Evolutionary conservation across 805 yeast genomes (phyloP).

Genomic region (Starmerella stellata): DNA sequence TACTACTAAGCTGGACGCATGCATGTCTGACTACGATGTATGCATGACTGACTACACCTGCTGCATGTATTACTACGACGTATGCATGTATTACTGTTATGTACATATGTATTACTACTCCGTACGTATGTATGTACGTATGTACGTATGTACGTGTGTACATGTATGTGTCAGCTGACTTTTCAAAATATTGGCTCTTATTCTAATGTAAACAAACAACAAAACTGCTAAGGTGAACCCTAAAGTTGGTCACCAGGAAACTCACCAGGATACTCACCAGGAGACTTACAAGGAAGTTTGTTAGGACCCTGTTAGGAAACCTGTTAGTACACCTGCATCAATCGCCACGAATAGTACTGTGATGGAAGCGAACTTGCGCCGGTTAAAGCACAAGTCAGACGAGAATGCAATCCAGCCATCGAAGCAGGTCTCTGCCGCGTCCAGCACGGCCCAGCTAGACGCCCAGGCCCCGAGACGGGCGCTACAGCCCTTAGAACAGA

Average conservation of each 20-base stretch:
- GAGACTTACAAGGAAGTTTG: too few relatives aligned
- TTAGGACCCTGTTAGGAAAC: too few relatives aligned
- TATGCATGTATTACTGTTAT: too few relatives aligned
- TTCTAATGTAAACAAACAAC: conserved; percentile 12
- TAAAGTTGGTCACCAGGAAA: not conserved
- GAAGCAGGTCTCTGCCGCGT: conserved; percentile 10
- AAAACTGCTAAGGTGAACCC: conserved; percentile 1
- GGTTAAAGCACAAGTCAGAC: conserved; percentile 4
- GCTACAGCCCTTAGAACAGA: conserved; percentile 10
- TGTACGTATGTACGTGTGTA: not conserved
- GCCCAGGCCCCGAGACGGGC: too few relatives aligned
- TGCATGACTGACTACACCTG: too few relatives aligned
- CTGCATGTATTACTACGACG: too few relatives aligned
- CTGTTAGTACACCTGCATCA: too few relatives aligned
- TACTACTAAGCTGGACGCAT: too few relatives aligned
- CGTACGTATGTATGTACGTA: not conserved
- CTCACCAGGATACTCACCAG: too few relatives aligned
- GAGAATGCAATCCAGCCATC: conserved; percentile 11
- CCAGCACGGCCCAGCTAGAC: too few relatives aligned
- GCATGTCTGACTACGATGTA: too few relatives aligned
- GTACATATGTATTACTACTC: too few relatives aligned
- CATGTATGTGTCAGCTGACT: not conserved
- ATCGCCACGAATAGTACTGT: not conserved
- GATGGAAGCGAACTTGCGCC: conserved; percentile 12
- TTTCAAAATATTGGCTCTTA: not conserved